phyloP scores from a whole-genome alignment of 768 basidiomycete species.

The Aureoboletus auriporus region DNA sequence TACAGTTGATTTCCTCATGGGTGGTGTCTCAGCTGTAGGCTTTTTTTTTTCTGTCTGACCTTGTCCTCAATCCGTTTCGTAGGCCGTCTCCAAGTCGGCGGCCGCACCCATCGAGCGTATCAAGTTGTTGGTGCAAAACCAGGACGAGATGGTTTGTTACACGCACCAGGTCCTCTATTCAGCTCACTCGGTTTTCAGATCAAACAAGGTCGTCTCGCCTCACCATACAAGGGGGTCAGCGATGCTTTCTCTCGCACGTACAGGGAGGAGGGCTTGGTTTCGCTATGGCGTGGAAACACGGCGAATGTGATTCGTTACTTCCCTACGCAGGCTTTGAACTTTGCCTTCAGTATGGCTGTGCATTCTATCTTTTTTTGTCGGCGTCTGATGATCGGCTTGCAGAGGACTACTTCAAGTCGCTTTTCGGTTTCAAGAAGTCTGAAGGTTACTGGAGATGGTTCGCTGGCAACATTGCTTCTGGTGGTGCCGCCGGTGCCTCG shows the following conservation, averaged over 20 bases:
- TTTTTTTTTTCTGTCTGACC: not conserved
- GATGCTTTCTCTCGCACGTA: slow-evolving; percentile 95
- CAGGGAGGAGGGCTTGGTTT: slow-evolving; percentile 90
- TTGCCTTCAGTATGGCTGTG: slow-evolving; percentile 88
- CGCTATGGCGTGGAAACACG: slow-evolving; percentile 99
- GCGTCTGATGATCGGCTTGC: slow-evolving; percentile 6
- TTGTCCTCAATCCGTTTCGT: slow-evolving; percentile 18
- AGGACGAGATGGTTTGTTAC: slow-evolving; percentile 95
- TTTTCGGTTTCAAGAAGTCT: slow-evolving; percentile 97
- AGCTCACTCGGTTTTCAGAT: slow-evolving; percentile 50
- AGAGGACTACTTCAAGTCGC: slow-evolving; percentile 98
- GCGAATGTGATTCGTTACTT: slow-evolving; percentile 99
- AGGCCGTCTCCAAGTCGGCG: slow-evolving; percentile 98
- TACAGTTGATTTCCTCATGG: slow-evolving; percentile 91
- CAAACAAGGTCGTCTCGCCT: slow-evolving; percentile 96
- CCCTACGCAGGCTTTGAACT: slow-evolving; percentile 99
- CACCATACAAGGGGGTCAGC: slow-evolving; percentile 93
- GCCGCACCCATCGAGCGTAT: slow-evolving; percentile 99
- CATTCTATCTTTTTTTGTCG: not conserved
- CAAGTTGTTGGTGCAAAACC: slow-evolving; percentile 97
- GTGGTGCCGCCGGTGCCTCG: slow-evolving; percentile 99
- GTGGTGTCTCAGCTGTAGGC: slow-evolving; percentile 88
- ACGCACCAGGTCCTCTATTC: not conserved
- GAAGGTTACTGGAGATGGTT: slow-evolving; percentile 99
- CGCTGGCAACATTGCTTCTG: slow-evolving; percentile 94